These are phyloP conservation scores for Leccinum truebloodii DNA, from an alignment of 768 basidiomycete species.

Conservation along the genomic window DNA sequence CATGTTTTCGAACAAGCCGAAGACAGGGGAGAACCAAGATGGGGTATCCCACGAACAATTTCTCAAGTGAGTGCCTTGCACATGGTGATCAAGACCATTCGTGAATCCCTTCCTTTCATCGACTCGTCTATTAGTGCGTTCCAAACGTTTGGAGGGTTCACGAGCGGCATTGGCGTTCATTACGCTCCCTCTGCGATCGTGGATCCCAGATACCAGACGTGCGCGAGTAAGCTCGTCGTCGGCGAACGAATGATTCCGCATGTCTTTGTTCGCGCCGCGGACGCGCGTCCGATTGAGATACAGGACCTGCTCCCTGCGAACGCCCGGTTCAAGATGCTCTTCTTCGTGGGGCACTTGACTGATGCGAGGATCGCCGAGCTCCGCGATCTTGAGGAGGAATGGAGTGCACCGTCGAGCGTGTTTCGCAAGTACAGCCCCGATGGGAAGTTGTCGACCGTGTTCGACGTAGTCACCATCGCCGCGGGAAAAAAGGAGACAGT, in stretches of 20 bases:
- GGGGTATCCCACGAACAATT: constrained; percentile 37
- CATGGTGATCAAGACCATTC: background rate
- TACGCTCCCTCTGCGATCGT: constrained; percentile 40
- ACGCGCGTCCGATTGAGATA: background rate
- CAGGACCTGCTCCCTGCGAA: constrained; percentile 2
- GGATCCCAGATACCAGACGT: constrained; percentile 30
- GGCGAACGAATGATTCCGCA: constrained; percentile 42
- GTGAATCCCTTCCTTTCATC: background rate
- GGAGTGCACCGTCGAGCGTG: background rate
- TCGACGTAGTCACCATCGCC: background rate
- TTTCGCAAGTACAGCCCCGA: background rate
- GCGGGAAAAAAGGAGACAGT: background rate
- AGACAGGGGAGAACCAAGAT: constrained; percentile 38
- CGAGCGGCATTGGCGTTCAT: constrained; percentile 37
- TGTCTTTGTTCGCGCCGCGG: background rate
- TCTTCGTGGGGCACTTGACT: constrained; percentile 2
- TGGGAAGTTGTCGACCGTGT: background rate
- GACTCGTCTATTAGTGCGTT: constrained; percentile 27
- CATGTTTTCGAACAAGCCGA: constrained; percentile 38
- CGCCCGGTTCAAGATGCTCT: background rate
- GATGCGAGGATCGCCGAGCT: background rate
- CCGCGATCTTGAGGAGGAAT: background rate
- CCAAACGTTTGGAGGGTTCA: constrained; percentile 36
- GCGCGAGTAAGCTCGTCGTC: constrained; percentile 34
- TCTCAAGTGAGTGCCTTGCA: constrained; percentile 23